phyloP scores from a whole-genome alignment of 1,284 basidiomycete species.

The Hypsizygus ulmarius region DNA sequence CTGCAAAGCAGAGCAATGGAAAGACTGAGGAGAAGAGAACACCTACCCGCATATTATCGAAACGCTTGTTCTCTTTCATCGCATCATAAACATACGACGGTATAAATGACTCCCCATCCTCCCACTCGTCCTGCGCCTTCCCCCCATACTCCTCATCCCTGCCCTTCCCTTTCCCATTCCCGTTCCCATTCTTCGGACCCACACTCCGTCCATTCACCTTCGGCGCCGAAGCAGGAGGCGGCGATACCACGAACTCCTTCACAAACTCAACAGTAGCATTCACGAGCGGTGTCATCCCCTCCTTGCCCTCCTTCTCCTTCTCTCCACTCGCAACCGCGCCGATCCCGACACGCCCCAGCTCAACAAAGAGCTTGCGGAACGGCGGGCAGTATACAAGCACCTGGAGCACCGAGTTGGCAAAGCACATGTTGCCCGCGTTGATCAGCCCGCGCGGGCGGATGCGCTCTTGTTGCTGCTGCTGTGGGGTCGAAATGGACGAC shows the following conservation, averaged over 20 bases:
- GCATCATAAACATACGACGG: conserved; percentile 93
- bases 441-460: conserved; percentile 78
- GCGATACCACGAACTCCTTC: conserved; percentile 64
- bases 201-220: conserved; percentile 22
- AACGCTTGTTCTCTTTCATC: conserved; percentile 93
- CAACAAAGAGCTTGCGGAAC: conserved; percentile 79
- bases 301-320: conserved; percentile 33
- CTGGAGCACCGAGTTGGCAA: conserved; percentile 93
- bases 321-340: conserved; percentile 30
- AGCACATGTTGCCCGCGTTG: conserved; percentile 98
- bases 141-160: conserved; percentile 34
- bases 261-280: conserved; percentile 84
- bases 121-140: conserved; percentile 41
- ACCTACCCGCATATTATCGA: conserved; percentile 88
- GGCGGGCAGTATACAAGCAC: conserved; percentile 87
- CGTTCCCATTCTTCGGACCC: conserved; percentile 29
- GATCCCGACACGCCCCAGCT: conserved; percentile 50
- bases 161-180: conserved; percentile 30
- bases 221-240: conserved; percentile 31
- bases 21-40: conserved; percentile 6
- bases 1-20: too few relatives aligned
- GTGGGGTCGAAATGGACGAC: conserved; percentile 5
- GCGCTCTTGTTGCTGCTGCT: conserved; percentile 13
- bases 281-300: conserved; percentile 63
- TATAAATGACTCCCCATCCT: conserved; percentile 69